phyloP scores from a whole-genome alignment of 169 alveolate species.

The Cyclospora cayetanensis region DNA sequence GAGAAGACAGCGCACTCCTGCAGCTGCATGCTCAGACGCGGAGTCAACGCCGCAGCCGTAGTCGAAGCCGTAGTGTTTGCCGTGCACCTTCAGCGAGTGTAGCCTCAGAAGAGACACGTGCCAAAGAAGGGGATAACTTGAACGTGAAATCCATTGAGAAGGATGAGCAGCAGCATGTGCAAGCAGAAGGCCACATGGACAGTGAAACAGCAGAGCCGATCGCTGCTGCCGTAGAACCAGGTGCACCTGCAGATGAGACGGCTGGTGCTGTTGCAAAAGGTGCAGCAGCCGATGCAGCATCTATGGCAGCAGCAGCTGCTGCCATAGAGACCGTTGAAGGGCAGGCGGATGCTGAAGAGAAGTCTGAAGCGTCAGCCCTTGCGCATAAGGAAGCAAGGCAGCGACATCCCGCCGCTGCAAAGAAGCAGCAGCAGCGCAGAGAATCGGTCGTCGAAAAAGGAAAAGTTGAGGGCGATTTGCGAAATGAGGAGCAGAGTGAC shows the following conservation, averaged over 20 bases:
- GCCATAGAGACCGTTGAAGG: neutral
- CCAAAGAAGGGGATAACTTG: neutral
- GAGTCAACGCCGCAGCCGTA: neutral
- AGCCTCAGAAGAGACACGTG: neutral
- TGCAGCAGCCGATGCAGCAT: neutral
- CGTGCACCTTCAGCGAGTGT: neutral
- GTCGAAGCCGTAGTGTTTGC: neutral
- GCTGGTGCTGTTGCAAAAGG: neutral
- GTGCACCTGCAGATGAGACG: neutral
- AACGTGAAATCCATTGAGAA: too few species aligned
- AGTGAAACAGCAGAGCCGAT: neutral
- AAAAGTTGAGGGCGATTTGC: neutral
- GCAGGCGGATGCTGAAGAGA: neutral
- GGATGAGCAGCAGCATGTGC: neutral
- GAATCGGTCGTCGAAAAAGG: neutral
- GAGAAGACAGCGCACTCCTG: neutral
- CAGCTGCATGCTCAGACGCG: neutral
- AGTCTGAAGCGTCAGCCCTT: neutral
- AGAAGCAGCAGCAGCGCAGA: neutral
- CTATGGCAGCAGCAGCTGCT: neutral
- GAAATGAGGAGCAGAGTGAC: neutral
- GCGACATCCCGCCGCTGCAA: neutral
- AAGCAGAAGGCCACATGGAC: neutral
- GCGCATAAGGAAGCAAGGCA: neutral
- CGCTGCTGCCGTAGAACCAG: neutral